A percentile compares a stretch with the other conserved stretches of the same genome.
phyloP scores from a whole-genome alignment of 768 basidiomycete species.

The Phaeolepiota aurea region DNA sequence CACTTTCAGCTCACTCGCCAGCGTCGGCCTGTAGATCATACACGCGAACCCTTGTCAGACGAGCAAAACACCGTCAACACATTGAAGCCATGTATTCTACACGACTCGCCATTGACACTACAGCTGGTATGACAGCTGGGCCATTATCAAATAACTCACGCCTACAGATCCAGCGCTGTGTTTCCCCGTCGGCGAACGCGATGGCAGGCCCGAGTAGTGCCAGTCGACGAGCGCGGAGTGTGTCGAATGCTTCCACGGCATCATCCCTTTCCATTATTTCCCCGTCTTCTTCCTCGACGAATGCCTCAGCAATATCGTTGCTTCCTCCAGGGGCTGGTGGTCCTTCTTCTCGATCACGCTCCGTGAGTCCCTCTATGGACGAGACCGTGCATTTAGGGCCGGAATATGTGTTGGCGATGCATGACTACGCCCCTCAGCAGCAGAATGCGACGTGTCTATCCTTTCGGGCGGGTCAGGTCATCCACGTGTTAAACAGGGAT shows the following conservation, averaged over 20 bases:
- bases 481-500: constrained; percentile 85
- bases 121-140: constrained; percentile 22
- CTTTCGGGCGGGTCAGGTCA: constrained; percentile 86
- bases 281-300: constrained; percentile 46
- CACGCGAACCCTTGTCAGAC: not conserved
- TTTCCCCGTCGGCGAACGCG: constrained; percentile 21
- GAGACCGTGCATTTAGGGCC: constrained; percentile 39
- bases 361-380: constrained; percentile 37
- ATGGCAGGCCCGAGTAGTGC: constrained; percentile 22
- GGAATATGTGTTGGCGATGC: constrained; percentile 86
- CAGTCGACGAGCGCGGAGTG: constrained; percentile 33
- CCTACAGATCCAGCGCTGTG: constrained; percentile 16
- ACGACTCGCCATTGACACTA: constrained; percentile 43
- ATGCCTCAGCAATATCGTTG: constrained; percentile 43
- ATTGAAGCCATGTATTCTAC: constrained; percentile 33
- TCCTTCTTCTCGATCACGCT: constrained; percentile 19
- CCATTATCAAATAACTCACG: constrained; percentile 20
- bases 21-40: not conserved
- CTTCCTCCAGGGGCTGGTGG: constrained; percentile 22
- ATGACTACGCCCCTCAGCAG: constrained; percentile 75
- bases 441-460: constrained; percentile 74
- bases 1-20: not conserved
- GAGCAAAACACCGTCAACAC: too few species aligned
- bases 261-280: constrained; percentile 51
- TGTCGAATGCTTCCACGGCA: constrained; percentile 47